These are phyloP conservation scores for Debaryomyces udenii DNA, from an alignment of 1,139 yeast species.

Conservation along the genomic window DNA sequence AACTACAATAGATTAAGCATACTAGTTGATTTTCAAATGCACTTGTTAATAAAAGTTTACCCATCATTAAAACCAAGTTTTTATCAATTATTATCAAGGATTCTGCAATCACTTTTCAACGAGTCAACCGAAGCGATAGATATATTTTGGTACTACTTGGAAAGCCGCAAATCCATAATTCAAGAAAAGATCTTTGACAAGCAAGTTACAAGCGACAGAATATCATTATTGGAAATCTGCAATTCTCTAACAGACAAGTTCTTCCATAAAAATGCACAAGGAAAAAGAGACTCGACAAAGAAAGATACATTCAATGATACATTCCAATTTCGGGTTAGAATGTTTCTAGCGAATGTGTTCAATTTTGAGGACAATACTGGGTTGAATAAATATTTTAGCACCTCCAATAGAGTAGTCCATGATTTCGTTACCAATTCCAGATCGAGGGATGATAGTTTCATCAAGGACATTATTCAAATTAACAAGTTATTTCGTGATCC, in stretches of 20 bases:
- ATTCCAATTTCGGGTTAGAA: conserved; percentile 40
- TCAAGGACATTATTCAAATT: conserved; percentile 38
- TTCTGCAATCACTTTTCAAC: conserved; percentile 25
- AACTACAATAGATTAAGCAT: conserved; percentile 23
- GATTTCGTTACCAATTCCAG: conserved; percentile 26
- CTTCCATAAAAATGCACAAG: conserved; percentile 20
- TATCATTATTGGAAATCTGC: conserved; percentile 42
- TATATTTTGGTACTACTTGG: conserved; percentile 42
- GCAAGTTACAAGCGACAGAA: conserved; percentile 37
- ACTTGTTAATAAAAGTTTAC: conserved; percentile 17
- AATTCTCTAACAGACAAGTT: conserved; percentile 41
- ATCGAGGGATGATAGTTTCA: conserved; percentile 28
- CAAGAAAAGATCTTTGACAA: conserved; percentile 30
- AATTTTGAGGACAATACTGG: conserved; percentile 51
- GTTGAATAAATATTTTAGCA: conserved; percentile 42
- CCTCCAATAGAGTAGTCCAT: conserved; percentile 29
- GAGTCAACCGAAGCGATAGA: conserved; percentile 26
- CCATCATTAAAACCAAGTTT: conserved; percentile 25
- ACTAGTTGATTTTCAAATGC: conserved; percentile 29
- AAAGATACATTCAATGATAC: conserved; percentile 46
- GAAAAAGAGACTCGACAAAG: conserved; percentile 31
- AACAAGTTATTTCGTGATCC: conserved; percentile 43
- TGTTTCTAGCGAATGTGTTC: conserved; percentile 37
- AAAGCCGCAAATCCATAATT: conserved; percentile 30
- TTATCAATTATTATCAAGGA: conserved; percentile 25